Evolutionary conservation across 2,329 filamentous ascomycete species (phyloP).

Genomic region (Phoma sp.): DNA sequence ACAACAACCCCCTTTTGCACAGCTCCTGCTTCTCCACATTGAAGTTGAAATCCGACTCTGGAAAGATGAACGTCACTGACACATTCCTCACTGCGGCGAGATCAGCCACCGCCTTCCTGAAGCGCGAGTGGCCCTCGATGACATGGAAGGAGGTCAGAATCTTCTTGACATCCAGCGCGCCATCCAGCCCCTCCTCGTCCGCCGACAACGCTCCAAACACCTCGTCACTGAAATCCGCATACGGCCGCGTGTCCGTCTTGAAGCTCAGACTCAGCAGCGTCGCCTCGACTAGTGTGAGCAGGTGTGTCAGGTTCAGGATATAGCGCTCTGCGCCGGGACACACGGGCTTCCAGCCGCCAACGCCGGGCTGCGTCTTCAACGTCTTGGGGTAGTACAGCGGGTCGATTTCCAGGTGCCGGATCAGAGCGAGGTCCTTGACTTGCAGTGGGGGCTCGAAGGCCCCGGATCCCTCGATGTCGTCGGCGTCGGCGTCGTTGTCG

Average conservation of each 20-base stretch:
- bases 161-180: slow-evolving; percentile 23
- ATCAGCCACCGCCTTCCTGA: slow-evolving; percentile 23
- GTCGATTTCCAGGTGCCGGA: slow-evolving; percentile 38
- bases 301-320: slow-evolving; percentile 23
- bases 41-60: slow-evolving; percentile 36
- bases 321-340: slow-evolving; percentile 30
- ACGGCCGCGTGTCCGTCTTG: slow-evolving; percentile 22
- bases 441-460: slow-evolving; percentile 39
- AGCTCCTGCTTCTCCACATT: slow-evolving; percentile 20
- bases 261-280: slow-evolving; percentile 20
- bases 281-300: slow-evolving; percentile 19
- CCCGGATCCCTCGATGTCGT: slow-evolving; percentile 16
- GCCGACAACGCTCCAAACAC: not conserved
- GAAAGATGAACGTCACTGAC: slow-evolving; percentile 35
- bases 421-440: slow-evolving; percentile 21
- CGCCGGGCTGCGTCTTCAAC: not conserved
- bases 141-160: slow-evolving; percentile 33
- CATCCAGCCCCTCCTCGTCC: slow-evolving; percentile 3
- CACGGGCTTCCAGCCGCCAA: slow-evolving; percentile 22
- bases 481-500: slow-evolving; percentile 2
- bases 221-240: slow-evolving; percentile 10
- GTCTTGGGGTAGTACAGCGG: slow-evolving; percentile 31
- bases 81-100: slow-evolving; percentile 17
- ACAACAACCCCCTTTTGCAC: slow-evolving; percentile 25
- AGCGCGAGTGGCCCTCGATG: slow-evolving; percentile 26